These are phyloP conservation scores for Cryphonectria japonica DNA, from an alignment of 2,329 filamentous ascomycete genomes.

Conservation along the genomic window DNA sequence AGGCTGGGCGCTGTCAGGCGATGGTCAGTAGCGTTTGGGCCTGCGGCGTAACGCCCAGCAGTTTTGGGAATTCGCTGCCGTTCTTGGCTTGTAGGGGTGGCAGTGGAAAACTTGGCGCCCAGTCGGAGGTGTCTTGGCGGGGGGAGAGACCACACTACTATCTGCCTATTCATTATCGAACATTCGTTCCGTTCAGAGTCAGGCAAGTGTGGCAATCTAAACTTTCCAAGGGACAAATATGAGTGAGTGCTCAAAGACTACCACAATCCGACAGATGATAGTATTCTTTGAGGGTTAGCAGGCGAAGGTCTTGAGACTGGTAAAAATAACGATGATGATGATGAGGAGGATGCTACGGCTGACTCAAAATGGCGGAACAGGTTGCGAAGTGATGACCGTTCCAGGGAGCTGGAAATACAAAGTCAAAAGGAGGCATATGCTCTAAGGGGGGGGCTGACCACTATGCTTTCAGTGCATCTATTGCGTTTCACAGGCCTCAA, in stretches of 20 bases:
- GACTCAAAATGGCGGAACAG: neutral
- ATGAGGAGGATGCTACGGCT: neutral
- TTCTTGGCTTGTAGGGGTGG: conserved; percentile 9
- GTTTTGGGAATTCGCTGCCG: conserved; percentile 1
- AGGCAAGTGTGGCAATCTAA: conserved; percentile 4
- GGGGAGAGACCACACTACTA: neutral
- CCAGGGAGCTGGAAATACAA: neutral
- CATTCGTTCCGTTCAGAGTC: neutral
- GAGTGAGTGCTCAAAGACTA: neutral
- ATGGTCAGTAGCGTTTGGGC: neutral
- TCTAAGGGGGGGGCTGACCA: neutral
- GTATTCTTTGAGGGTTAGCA: neutral
- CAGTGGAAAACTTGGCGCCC: conserved; percentile 13
- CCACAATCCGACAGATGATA: neutral
- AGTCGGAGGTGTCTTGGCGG: conserved; percentile 7
- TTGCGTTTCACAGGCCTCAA: neutral
- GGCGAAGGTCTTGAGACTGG: neutral
- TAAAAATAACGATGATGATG: neutral
- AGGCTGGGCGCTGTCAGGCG: neutral
- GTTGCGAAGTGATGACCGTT: neutral
- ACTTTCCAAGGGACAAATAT: neutral
- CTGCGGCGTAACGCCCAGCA: neutral
- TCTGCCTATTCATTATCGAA: neutral
- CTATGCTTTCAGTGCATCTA: neutral
- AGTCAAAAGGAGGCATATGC: neutral